phyloP scores from a whole-genome alignment of 345 rosid species.

The Salix exigua region DNA sequence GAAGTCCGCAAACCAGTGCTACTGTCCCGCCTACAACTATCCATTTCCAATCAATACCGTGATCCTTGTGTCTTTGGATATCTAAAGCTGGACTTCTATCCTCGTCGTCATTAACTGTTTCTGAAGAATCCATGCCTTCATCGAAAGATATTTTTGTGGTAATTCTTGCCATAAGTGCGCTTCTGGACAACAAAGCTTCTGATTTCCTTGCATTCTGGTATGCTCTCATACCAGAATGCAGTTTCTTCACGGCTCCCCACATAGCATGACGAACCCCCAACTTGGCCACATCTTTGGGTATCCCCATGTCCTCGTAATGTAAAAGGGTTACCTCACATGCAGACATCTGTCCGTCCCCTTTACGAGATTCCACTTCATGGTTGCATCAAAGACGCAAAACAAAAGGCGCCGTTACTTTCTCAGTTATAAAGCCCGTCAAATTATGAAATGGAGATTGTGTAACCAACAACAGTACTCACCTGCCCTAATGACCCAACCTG shows the following conservation, averaged over 20 bases:
- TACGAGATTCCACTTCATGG: conserved; percentile 76
- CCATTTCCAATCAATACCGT: conserved; percentile 90
- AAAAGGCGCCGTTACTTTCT: background rate
- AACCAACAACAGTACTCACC: conserved; percentile 39
- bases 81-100: conserved; percentile 22
- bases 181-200: conserved; percentile 56
- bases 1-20: conserved; percentile 76
- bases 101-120: conserved; percentile 36
- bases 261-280: conserved; percentile 89
- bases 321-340: conserved; percentile 88
- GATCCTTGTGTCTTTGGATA: conserved; percentile 36
- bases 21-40: conserved; percentile 70
- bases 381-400: conserved; percentile 2
- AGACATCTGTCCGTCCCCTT: conserved; percentile 70
- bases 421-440: background rate
- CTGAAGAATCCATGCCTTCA: conserved; percentile 40
- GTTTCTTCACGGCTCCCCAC: conserved; percentile 96
- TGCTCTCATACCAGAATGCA: conserved; percentile 76
- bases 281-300: conserved; percentile 96
- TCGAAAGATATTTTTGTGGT: conserved; percentile 55
- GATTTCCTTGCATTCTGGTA: conserved; percentile 73
- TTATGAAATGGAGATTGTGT: background rate
- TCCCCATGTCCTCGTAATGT: conserved; percentile 95
- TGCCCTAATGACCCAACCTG: conserved; percentile 86
- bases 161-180: conserved; percentile 64